Evolutionary conservation across 2,329 filamentous ascomycete species (phyloP).

Genomic region (Cordyceps fumosorosea): DNA sequence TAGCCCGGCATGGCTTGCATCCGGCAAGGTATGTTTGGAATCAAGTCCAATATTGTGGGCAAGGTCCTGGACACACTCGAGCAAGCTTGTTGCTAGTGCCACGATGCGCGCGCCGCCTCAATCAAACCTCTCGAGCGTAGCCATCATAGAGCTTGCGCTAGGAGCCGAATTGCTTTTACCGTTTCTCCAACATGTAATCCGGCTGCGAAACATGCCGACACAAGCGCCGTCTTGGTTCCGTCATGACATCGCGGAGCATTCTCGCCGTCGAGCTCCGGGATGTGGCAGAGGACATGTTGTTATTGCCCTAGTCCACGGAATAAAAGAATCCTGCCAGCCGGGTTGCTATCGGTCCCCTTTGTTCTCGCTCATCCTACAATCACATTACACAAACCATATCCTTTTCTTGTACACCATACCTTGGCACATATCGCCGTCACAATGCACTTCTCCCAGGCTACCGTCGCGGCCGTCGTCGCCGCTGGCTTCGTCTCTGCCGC

Average conservation of each 20-base stretch:
- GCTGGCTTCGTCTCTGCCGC: constrained; percentile 14
- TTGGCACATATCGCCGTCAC: background rate
- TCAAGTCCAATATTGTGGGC: background rate
- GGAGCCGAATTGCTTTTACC: background rate
- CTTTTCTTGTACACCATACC: background rate
- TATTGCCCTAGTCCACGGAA: background rate
- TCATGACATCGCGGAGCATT: background rate
- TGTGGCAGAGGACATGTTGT: background rate
- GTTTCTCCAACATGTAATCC: background rate
- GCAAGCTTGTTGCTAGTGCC: background rate
- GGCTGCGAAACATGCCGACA: background rate
- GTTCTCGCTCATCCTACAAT: background rate
- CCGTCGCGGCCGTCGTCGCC: constrained; percentile 14
- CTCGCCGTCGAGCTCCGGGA: background rate
- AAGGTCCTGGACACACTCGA: background rate
- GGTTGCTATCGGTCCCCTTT: background rate
- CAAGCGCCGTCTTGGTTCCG: background rate
- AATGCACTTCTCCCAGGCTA: constrained; percentile 16
- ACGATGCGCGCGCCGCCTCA: too few relatives aligned
- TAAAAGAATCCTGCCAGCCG: constrained; percentile 3
- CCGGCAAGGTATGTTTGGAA: constrained; percentile 5
- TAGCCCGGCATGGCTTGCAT: background rate
- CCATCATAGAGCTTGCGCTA: background rate
- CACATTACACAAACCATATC: background rate
- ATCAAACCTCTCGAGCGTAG: too few relatives aligned